A percentile compares a stretch with the other conserved stretches of the same genome.
These are phyloP conservation scores for Chimonanthus praecox DNA, from an alignment of 164 flowering plant species.

Conservation along the genomic window DNA sequence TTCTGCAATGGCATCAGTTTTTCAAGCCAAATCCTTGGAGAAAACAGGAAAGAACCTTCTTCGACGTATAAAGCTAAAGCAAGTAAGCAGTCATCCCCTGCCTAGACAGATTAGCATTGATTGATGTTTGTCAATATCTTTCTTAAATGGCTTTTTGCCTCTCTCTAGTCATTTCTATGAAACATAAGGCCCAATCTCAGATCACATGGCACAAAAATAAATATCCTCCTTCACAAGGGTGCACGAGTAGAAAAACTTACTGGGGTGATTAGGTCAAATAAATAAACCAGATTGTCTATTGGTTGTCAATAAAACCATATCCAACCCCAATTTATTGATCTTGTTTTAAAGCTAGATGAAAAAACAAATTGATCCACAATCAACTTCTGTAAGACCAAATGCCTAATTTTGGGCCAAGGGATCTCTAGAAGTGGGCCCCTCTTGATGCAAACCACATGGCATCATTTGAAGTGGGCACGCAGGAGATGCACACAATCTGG, in stretches of 20 bases:
- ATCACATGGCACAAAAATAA: not conserved
- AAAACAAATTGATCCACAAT: too few species aligned
- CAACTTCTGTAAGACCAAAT: not conserved
- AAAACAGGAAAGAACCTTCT: constrained; percentile 38
- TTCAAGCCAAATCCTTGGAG: constrained; percentile 47
- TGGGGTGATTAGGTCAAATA: too few species aligned
- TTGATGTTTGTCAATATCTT: not conserved
- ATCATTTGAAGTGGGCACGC: not conserved
- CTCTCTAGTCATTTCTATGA: not conserved
- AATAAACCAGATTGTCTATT: too few species aligned
- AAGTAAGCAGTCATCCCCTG: constrained; percentile 35
- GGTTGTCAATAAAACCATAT: too few species aligned
- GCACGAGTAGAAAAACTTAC: not conserved
- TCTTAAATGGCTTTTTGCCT: not conserved
- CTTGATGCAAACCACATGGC: not conserved
- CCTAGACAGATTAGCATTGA: too few species aligned
- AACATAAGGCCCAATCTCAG: not conserved
- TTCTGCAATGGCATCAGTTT: constrained; percentile 35
- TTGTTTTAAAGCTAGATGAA: too few species aligned
- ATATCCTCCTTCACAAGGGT: not conserved
- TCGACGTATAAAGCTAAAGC: constrained; percentile 41
- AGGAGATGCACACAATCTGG: not conserved
- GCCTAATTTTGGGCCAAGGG: not conserved
- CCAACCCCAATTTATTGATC: too few species aligned
- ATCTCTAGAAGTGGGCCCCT: not conserved